Evolutionary conservation across 352 stramenopile species (phyloP).

Genomic region (Globisporangium paddicum): DNA sequence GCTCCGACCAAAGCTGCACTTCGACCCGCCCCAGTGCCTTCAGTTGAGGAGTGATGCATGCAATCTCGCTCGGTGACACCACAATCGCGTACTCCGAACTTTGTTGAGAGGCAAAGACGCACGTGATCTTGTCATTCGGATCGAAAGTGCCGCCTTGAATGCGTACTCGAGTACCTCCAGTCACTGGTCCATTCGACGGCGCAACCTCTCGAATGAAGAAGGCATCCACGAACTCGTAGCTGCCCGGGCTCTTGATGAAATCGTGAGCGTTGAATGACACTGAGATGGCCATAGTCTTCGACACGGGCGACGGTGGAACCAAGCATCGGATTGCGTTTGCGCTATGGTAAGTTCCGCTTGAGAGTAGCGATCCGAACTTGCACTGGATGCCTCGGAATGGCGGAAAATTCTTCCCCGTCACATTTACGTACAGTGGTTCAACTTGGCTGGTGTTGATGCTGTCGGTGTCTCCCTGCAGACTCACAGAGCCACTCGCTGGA

Average conservation of each 20-base stretch:
- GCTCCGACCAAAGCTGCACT: conserved; percentile 23
- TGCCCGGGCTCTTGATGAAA: conserved; percentile 24
- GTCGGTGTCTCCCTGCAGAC: not conserved
- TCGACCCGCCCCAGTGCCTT: conserved; percentile 18
- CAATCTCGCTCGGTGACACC: conserved; percentile 32
- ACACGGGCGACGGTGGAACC: conserved; percentile 25
- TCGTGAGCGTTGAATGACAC: conserved; percentile 72
- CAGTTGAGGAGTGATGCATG: conserved; percentile 34
- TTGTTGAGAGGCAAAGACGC: conserved; percentile 30
- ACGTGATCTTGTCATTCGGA: conserved; percentile 33
- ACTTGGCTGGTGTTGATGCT: not conserved
- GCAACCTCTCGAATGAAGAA: conserved; percentile 27
- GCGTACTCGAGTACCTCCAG: conserved; percentile 59
- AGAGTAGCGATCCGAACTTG: conserved; percentile 24
- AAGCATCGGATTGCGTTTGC: conserved; percentile 31
- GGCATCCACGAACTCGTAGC: conserved; percentile 33
- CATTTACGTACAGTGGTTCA: conserved; percentile 4
- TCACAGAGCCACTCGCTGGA: conserved; percentile 17
- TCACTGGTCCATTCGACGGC: conserved; percentile 42
- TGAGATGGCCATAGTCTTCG: conserved; percentile 20
- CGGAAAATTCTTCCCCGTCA: conserved; percentile 44
- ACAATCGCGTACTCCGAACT: conserved; percentile 24
- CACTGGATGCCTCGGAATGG: conserved; percentile 32
- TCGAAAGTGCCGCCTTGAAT: conserved; percentile 52
- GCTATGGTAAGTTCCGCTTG: conserved; percentile 29